Base-by-base conservation (phyloP, 2,329 filamentous ascomycete species). In the Nigrograna mackinnonii region DNA sequence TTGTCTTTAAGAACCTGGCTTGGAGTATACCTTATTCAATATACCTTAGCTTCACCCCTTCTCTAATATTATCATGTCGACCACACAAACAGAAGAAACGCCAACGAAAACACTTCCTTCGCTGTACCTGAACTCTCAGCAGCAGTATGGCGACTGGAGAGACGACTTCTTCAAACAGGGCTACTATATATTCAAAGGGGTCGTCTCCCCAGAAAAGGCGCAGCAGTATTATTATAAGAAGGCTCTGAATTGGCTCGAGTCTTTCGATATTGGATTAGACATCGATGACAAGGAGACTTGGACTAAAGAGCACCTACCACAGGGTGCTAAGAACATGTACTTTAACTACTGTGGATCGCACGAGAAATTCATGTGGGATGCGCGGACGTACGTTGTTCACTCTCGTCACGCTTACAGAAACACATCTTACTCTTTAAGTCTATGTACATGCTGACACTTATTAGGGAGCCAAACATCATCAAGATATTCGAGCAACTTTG, bases 281-380 rank as follows among this genome's bases (percentile, higher is more conserved):
- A 43, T 47, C 13, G 45, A 55, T 18, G 47, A 67, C 35, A 57
- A 64, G 4, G 53, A 58, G 1, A 72, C 69, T 1, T 70, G 67
- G 60, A 64, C 52, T 16, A 48, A 57, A 14, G 57, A 65, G 1
- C 62, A 71, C 43, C 61, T 75, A 1, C 71, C 72, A 1, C 58
- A 66, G 12, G 56, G 62, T 36, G 63, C 57, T 56, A 76, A 76
- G 47, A 69, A 72, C 39, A 75, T 74, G 64, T 76, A 73, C 52
- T 63, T 64, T 20, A 49, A 47, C 4, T 73, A 73, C 42, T 46
- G 55, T 14, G 60, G 64, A 21, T 51, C 56, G 2, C 71, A 74
- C 46, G 71, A 74, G 49, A 62, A 63, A 24, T 71, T 70, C 39
- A 63, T 70, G 37, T 75, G 72, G 70, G 66, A 64, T 14, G 59